phyloP scores from a whole-genome alignment of 441 rosid genomes.

The Populus hybrid region DNA sequence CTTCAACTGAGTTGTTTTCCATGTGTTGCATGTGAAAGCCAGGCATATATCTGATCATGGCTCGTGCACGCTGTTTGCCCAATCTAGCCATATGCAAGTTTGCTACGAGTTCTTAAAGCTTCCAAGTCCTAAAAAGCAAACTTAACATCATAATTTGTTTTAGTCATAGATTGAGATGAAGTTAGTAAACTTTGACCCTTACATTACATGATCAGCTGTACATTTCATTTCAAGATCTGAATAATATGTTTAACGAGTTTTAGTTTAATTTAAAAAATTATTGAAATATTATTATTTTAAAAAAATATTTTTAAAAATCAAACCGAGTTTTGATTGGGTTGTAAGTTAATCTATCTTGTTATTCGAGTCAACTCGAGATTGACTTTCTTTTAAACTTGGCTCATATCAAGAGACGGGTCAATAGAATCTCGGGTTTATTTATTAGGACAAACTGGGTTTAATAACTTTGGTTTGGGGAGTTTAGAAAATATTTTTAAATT shows the following conservation, averaged over 20 bases:
- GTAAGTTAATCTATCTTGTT: not conserved
- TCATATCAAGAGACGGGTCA: no score
- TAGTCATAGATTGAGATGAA: not conserved
- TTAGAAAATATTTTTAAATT: no score
- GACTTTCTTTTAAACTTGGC: no score
- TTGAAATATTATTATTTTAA: no score
- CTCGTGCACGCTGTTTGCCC: not conserved
- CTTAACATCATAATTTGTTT: not conserved
- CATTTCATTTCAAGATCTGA: no score
- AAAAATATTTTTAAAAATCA: no score
- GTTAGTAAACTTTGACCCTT: not conserved
- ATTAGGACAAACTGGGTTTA: no score
- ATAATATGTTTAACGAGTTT: no score
- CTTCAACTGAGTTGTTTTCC: not conserved
- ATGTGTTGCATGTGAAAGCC: not conserved
- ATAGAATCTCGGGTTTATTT: fast-evolving
- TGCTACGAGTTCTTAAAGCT: not conserved
- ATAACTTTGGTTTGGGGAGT: no score
- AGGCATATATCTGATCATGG: not conserved
- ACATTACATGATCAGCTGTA: not conserved
- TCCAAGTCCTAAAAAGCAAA: not conserved
- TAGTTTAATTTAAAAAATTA: no score
- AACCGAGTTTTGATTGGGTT: fast-evolving
- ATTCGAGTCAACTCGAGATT: no score
- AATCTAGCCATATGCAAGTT: not conserved